A percentile compares a stretch with the other conserved stretches of the same genome.
phyloP scores from a whole-genome alignment of 1,284 basidiomycete species.

The Moesziomyces sp. region DNA sequence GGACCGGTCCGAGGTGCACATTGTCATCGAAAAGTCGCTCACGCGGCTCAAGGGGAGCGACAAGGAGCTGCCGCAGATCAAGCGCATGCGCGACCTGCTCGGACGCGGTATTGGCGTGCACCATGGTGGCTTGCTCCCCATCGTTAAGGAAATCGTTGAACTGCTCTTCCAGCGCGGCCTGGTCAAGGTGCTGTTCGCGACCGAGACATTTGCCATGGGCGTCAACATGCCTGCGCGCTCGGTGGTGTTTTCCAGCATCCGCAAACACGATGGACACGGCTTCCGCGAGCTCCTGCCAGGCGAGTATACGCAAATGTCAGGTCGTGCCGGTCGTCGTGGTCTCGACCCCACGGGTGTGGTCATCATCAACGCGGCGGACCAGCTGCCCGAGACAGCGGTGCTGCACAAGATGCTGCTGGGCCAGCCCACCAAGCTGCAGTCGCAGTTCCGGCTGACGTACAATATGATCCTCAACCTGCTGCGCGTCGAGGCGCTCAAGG shows the following conservation, averaged over 20 bases:
- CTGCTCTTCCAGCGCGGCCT: constrained; percentile 94
- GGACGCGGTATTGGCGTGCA: constrained; percentile 95
- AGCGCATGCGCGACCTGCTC: constrained; percentile 88
- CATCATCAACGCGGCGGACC: constrained; percentile 81
- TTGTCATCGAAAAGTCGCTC: constrained; percentile 90
- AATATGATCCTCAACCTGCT: constrained; percentile 99
- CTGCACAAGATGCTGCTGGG: constrained; percentile 89
- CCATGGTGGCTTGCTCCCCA: constrained; percentile 93
- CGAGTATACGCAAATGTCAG: constrained; percentile 97
- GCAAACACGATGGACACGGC: constrained; percentile 93
- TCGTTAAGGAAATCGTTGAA: constrained; percentile 94
- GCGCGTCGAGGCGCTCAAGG: constrained; percentile 92
- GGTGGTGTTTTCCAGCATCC: constrained; percentile 93
- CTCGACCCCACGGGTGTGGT: constrained; percentile 96
- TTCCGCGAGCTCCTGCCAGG: constrained; percentile 79
- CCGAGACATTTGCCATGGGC: constrained; percentile 97
- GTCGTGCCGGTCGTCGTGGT: constrained; percentile 93
- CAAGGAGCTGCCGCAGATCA: constrained; percentile 92
- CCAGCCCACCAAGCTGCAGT: constrained; percentile 87
- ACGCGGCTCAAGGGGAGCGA: constrained; percentile 87
- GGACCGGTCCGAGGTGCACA: constrained; percentile 97
- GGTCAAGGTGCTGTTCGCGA: constrained; percentile 97
- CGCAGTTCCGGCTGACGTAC: constrained; percentile 97
- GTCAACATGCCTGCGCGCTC: constrained; percentile 99
- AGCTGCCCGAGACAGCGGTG: constrained; percentile 76